A percentile compares a stretch with the other conserved stretches of the same genome.
These are phyloP conservation scores for Penicillium odoratum DNA, from an alignment of 495 filamentous ascomycete species.

Conservation along the genomic window DNA sequence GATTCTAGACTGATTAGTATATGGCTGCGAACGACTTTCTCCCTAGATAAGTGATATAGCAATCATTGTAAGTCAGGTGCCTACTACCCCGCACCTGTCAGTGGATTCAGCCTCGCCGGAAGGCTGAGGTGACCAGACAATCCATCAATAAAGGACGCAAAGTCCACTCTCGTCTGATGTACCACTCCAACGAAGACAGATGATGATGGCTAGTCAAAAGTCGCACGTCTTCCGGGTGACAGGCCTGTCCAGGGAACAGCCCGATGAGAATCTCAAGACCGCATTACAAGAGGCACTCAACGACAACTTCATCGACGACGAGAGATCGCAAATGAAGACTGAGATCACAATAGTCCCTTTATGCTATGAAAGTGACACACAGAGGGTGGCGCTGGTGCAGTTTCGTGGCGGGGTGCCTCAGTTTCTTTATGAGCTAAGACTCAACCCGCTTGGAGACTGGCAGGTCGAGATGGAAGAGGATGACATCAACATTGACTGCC, in stretches of 20 bases:
- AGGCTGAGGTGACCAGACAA: conserved; percentile 12
- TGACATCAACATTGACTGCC: conserved; percentile 15
- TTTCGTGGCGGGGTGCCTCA: conserved; percentile 17
- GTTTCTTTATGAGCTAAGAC: conserved; percentile 11
- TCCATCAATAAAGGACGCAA: conserved; percentile 4
- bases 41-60: too few species aligned
- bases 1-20: too few species aligned
- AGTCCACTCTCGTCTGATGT: conserved; percentile 7
- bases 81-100: conserved; percentile 11
- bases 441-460: conserved; percentile 12
- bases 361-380: conserved; percentile 15
- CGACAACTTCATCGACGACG: conserved; percentile 12
- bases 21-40: too few species aligned
- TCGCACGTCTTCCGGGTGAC: conserved; percentile 17
- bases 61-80: too few species aligned
- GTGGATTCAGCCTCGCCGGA: conserved; percentile 17
- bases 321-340: conserved; percentile 11
- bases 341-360: conserved; percentile 17
- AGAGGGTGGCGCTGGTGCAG: conserved; percentile 15
- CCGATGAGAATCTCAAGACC: conserved; percentile 12
- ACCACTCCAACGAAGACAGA: conserved; percentile 2
- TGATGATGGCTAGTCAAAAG: conserved; percentile 16
- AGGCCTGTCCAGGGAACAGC: conserved; percentile 11
- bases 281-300: conserved; percentile 13
- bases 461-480: conserved; percentile 16